Base-by-base conservation (phyloP, 1,139 yeast species). In the Pneumocystis canis region DNA sequence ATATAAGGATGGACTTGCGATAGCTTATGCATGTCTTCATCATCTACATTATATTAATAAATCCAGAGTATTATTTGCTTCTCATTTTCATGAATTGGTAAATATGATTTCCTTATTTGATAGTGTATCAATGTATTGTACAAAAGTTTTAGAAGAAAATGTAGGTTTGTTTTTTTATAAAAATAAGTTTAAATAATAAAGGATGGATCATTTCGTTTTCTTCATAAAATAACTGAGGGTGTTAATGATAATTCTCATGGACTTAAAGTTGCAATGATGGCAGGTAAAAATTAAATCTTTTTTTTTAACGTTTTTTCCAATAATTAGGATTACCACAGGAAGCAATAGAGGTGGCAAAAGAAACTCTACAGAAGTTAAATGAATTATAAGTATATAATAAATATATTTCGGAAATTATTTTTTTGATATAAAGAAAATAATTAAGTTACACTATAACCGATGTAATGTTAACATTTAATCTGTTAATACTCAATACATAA, bases 41-140 rank as follows among this genome's bases (percentile, higher is more conserved):
- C 82, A 84, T 69, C 73, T 92, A 61, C 70, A 82, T 16, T 73
- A 75, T 7, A 74, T 72, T 1, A 87, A 85, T 68, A 78, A 81
- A 68, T 85, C 96, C 68, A 79, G 95, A 30, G 81, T 94, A 0
- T 75, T 92, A 18, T 92, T 92, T 77, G 97, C 98, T 0, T 92
- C 98, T 0, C 98, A 92, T 76, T 92, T 85, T 73, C 73, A 79
- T 20, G 69, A 73, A 0, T 69, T 83, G 2, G 73, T 82, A 9
- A 68, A 66, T 1, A 63, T 65, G 60, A 68, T 68, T 60, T 67
- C 63, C 16, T 68, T 73, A 18, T 68, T 74, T 54, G 63, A 65
- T 33, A 70, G 73, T 18, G 70, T 84, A 1, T 73, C 77, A 20
- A 85, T 79, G 68, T 80, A 74, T 66, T 78, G 80, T 64, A 84